Conservation (phyloP, 768 basidiomycete genomes). For the Auricularia sp. region DNA sequence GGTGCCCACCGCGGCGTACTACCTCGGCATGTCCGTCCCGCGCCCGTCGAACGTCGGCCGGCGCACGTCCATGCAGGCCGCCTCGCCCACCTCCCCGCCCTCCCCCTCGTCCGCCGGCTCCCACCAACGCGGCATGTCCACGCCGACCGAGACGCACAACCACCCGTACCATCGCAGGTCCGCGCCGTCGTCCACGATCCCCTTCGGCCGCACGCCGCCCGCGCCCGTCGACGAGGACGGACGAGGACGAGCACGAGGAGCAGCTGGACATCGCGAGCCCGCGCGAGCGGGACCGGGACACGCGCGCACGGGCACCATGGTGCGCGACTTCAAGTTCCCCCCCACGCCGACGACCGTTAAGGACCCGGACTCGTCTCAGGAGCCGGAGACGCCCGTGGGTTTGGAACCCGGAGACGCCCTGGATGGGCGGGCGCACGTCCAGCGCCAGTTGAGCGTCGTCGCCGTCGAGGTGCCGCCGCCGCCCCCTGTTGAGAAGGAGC, state of each 20-base stretch:
- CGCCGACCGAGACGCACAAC: not conserved
- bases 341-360: conserved; percentile 6
- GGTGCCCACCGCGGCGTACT: conserved; percentile 75
- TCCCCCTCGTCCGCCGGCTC: conserved; percentile 12
- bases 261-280: conserved; percentile 12
- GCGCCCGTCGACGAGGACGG: not conserved
- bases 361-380: conserved; percentile 1
- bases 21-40: conserved; percentile 54
- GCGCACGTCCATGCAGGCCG: conserved; percentile 60
- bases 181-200: not conserved
- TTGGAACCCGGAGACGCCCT: not conserved
- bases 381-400: not conserved
- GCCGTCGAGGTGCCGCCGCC: conserved; percentile 62
- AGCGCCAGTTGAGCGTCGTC: not conserved
- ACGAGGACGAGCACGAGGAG: conserved; percentile 13
- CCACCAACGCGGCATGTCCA: conserved; percentile 23
- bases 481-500: conserved; percentile 69
- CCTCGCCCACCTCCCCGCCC: conserved; percentile 27
- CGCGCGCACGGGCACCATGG: conserved; percentile 61
- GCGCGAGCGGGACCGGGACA: not conserved
- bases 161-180: conserved; percentile 4
- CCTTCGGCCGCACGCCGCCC: conserved; percentile 4
- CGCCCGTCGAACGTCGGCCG: conserved; percentile 40
- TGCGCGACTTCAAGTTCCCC: conserved; percentile 66
- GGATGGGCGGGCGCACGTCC: not conserved